Percentiles rank a stretch among this genome's conserved stretches.
Conservation (phyloP, 164 flowering plant genomes). For the Vitis amurensis region DNA sequence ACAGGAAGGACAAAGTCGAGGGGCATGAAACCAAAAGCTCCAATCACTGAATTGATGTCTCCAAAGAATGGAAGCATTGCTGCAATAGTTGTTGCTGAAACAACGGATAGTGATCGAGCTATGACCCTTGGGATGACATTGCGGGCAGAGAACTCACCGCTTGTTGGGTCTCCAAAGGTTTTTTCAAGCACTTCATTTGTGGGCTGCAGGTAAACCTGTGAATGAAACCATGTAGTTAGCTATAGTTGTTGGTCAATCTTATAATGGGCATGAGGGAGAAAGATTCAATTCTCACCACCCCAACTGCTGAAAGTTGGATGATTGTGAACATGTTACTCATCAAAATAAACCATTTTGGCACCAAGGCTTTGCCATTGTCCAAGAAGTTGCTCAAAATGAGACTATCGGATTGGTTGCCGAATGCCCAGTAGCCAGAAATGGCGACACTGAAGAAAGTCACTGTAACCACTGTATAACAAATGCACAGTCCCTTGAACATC, state of each 20-base stretch:
- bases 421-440: constrained; percentile 94
- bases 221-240: background rate
- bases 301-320: constrained; percentile 69
- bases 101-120: constrained; percentile 56
- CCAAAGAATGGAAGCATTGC: constrained; percentile 97
- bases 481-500: constrained; percentile 83
- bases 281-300: constrained; percentile 48
- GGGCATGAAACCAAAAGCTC: constrained; percentile 82
- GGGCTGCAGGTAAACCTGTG: constrained; percentile 83
- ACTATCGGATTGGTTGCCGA: constrained; percentile 65
- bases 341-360: constrained; percentile 72
- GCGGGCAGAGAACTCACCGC: constrained; percentile 54
- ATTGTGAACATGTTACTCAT: constrained; percentile 58
- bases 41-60: constrained; percentile 71
- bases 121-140: constrained; percentile 65
- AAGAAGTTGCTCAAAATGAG: constrained; percentile 61
- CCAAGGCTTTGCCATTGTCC: constrained; percentile 42
- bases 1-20: constrained; percentile 76
- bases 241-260: background rate
- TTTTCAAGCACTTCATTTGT: constrained; percentile 72
- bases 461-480: constrained; percentile 64
- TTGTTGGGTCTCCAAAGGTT: constrained; percentile 51
- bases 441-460: constrained; percentile 79
- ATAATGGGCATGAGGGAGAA: background rate
- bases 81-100: constrained; percentile 51